Evolutionary conservation across 805 yeast species (phyloP), one percentile per base, ranked within the genome.

Genomic region (Pichia cabralensis): DNA sequence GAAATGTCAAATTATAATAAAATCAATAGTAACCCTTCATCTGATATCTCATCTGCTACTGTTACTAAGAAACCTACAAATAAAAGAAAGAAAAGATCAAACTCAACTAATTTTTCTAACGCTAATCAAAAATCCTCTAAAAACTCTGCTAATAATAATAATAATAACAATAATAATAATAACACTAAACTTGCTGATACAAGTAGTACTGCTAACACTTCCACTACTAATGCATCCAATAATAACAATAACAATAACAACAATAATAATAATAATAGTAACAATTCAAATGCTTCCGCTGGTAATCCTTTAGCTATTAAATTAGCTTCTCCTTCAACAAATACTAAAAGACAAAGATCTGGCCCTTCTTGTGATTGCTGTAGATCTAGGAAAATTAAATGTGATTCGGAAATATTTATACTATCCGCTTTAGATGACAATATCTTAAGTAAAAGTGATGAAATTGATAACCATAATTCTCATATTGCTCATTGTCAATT

Each of bases 321-420:
- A 40, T 33, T 55, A 18, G 59, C 58, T 0, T 55, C 59, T 6
- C 60, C 61, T 3, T 53, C 60, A 6, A 31, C 47, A 4, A 40
- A 47, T 9, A 43, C 56, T 9, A 53, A 54, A 24, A 59, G 85
- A 45, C 88, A 80, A 56, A 59, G 89, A 39, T 61, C 71, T 14
- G 86, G 89, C 0, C 86, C 86, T 3, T 73, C 81, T 26, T 80
- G 89, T 54, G 86, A 80, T 51, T 60, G 70, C 31, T 80, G 89
- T 52, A 62, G 86, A 35, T 49, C 70, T 12, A 65, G 84, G 38
- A 80, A 80, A 50, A 79, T 78, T 38, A 80, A 76, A 55, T 80
- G 89, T 57, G 76, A 79, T 53, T 83, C 88, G 2, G 75, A 67
- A 44, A 71, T 78, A 20, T 47, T 51, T 20, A 50, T 56, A 12